Conservation (phyloP, 2,329 filamentous ascomycete species). For the Hypoxylon sp. region DNA sequence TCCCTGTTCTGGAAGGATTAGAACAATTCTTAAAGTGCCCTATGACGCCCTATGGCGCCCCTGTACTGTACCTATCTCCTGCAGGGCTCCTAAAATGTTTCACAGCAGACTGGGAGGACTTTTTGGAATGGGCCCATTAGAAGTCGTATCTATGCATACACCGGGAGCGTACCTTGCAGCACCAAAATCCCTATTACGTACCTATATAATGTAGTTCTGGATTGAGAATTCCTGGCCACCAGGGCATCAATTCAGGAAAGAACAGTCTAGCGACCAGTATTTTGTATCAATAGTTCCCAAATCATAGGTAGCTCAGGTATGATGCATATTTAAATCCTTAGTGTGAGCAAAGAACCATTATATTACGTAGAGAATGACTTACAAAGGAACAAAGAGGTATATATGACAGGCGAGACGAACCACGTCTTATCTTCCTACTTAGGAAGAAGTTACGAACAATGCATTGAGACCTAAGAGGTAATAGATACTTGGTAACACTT, state of each 20-base stretch:
- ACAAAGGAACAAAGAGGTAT: too few species aligned
- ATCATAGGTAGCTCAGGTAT: neutral
- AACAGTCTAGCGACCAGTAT: neutral
- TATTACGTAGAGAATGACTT: too few species aligned
- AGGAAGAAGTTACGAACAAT: too few species aligned
- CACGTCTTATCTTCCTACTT: too few species aligned
- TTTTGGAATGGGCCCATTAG: neutral
- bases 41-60: constrained; percentile 18
- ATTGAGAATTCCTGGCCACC: neutral
- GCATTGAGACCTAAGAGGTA: too few species aligned
- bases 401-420: too few species aligned
- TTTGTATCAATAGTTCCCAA: neutral
- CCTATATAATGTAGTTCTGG: too few species aligned
- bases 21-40: constrained; percentile 36
- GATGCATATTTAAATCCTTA: neutral
- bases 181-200: too few species aligned
- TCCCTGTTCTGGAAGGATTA: constrained; percentile 42
- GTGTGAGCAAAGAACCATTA: too few species aligned
- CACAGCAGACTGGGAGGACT: constrained; percentile 13
- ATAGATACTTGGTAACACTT: too few species aligned
- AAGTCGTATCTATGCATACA: neutral
- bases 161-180: neutral
- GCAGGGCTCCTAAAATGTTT: constrained; percentile 18
- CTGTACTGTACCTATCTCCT: constrained; percentile 13
- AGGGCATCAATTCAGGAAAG: neutral